Base-by-base conservation (phyloP, 1,284 basidiomycete species). In the Ustilago loliicola region DNA sequence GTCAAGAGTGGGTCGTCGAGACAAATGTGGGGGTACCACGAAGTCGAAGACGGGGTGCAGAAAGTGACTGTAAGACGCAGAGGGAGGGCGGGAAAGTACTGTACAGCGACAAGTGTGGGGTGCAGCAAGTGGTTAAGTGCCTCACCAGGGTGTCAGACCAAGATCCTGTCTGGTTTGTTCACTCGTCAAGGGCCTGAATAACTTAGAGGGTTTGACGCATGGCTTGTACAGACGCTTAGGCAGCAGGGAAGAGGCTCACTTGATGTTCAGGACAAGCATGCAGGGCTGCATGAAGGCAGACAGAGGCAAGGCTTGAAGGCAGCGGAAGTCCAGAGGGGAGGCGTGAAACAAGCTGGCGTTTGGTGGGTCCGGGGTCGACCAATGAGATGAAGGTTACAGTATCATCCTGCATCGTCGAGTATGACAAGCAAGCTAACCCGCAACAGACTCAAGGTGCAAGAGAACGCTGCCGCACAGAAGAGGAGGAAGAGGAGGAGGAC, bases 361-460 rank as follows among this genome's bases (percentile, higher is more conserved):
- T 55, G 58, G 55, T 61, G 62, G 45, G 54, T 71, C 69, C 69
- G 69, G 69, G 63, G 63, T 66, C 62, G 63, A 66, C 69, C 63
- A 71, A 71, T 71, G 42, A 71, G 62, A 61, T 61, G 47, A 40
- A 61, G 47, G 48, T 59, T 66, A 45, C 42, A 21, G 21, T 45
- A 53, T 54, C 69, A 9, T n/a, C 13, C 5, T 32, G 59, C 48
- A 61, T 54, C 59, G 5, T 3, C n/a, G n/a, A 21, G 25, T 25
- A 21, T 40, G 27, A 30, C 25, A 53, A 25, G 59, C 61, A 54
- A 25, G 23, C 30, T 29, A 21, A 10, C n/a, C 36, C 27, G 53
- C 51, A 42, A 48, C 21, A 54, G 30, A 19, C 48, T 40, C 56
- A 51, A 57, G 19, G 32, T 47, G 34, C 36, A 23, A 38, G 15